Conservation (phyloP, 164 flowering plant genomes). For the Chloranthus sessilifolius region DNA sequence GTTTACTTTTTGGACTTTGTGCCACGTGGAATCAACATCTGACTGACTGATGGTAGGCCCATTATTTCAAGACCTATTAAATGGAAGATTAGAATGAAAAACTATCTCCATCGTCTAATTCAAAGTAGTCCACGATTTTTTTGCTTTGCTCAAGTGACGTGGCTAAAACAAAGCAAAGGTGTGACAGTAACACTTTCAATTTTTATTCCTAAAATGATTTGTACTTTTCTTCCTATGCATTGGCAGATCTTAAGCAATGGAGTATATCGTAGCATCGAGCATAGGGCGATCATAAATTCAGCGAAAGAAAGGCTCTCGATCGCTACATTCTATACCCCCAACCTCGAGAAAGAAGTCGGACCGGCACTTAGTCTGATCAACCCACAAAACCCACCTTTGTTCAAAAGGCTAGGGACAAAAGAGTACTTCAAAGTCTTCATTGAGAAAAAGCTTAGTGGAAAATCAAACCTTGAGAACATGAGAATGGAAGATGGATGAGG, state of each 20-base stretch:
- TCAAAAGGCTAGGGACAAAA: constrained; percentile 3
- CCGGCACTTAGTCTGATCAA: constrained; percentile 27
- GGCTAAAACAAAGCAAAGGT: no score
- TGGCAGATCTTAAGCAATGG: constrained; percentile 31
- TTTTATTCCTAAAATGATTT: background rate
- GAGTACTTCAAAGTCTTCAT: constrained; percentile 15
- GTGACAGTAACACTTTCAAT: no score
- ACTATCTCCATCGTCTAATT: no score
- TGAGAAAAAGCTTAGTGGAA: constrained; percentile 20
- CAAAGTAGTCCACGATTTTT: no score
- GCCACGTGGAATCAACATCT: no score
- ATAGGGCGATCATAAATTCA: constrained; percentile 23
- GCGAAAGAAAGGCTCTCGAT: constrained; percentile 27
- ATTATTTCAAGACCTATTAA: no score
- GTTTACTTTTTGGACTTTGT: no score
- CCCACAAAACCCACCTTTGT: constrained; percentile 18
- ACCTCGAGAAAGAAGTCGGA: constrained; percentile 16
- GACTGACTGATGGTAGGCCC: no score
- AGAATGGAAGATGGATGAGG: no score
- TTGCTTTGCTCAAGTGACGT: no score
- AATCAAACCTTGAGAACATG: constrained; percentile 20
- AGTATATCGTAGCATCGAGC: constrained; percentile 27
- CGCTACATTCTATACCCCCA: constrained; percentile 18
- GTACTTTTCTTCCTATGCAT: background rate
- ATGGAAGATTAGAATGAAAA: no score